phyloP scores from a whole-genome alignment of 805 yeast species.

The Candida ipomoeae region DNA sequence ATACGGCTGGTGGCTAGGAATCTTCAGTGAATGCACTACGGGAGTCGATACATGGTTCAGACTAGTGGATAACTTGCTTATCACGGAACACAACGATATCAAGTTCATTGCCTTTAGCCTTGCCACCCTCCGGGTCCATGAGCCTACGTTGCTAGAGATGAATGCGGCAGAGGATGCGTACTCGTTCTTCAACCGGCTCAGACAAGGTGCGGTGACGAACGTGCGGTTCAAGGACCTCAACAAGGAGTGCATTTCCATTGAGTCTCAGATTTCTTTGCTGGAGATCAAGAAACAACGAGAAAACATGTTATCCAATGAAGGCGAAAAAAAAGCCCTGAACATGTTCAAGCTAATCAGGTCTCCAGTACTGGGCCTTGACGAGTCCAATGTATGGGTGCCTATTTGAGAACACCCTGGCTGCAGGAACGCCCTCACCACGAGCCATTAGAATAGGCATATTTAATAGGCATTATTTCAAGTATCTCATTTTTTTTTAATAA shows the following conservation, averaged over 20 bases:
- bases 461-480: no score
- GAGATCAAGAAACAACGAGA: background rate
- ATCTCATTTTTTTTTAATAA: no score
- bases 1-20: slow-evolving; percentile 54
- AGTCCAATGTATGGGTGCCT: no score
- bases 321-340: no score
- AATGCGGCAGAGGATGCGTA: slow-evolving; percentile 30
- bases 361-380: no score
- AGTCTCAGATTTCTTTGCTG: background rate
- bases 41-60: slow-evolving; percentile 49
- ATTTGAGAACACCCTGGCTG: no score
- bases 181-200: slow-evolving; percentile 17
- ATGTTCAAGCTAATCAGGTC: no score
- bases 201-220: slow-evolving; percentile 16
- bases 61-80: slow-evolving; percentile 46
- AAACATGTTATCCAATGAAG: no score
- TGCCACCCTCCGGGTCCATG: slow-evolving; percentile 36
- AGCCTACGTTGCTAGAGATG: slow-evolving; percentile 24
- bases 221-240: slow-evolving; percentile 21
- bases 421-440: no score
- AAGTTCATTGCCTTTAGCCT: slow-evolving; percentile 33
- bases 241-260: slow-evolving; percentile 13
- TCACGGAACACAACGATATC: slow-evolving; percentile 29
- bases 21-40: slow-evolving; percentile 48
- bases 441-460: no score